phyloP scores from a whole-genome alignment of 805 yeast species.

The Torulaspora quercuum region DNA sequence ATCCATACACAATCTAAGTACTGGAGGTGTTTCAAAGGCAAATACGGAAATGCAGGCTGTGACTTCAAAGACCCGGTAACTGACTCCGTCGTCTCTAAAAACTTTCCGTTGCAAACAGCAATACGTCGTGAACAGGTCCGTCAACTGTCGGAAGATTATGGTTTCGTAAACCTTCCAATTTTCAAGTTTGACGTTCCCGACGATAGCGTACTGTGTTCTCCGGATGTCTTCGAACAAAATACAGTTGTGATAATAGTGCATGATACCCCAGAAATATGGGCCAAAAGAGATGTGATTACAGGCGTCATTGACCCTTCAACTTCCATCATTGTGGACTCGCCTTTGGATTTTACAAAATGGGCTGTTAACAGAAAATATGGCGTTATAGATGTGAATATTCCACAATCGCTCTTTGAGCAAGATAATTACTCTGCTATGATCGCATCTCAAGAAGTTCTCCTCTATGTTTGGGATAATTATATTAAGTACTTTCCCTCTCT shows the following conservation, averaged over 20 bases:
- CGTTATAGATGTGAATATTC: slow-evolving; percentile 78
- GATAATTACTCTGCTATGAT: slow-evolving; percentile 57
- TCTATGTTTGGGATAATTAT: slow-evolving; percentile 89
- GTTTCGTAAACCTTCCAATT: slow-evolving; percentile 68
- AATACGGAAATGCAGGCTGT: slow-evolving; percentile 53
- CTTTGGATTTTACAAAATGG: slow-evolving; percentile 69
- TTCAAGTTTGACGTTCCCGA: slow-evolving; percentile 37
- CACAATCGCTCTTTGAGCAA: slow-evolving; percentile 48
- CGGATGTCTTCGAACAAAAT: slow-evolving; percentile 63
- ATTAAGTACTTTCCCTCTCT: slow-evolving; percentile 66
- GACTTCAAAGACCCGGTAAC: slow-evolving; percentile 37
- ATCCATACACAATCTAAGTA: slow-evolving; percentile 73
- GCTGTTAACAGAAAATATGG: slow-evolving; percentile 59
- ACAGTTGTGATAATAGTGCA: slow-evolving; percentile 71
- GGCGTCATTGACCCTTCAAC: slow-evolving; percentile 74
- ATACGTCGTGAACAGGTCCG: slow-evolving; percentile 67
- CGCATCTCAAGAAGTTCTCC: slow-evolving; percentile 70
- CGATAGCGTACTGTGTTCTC: slow-evolving; percentile 49
- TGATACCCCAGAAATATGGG: slow-evolving; percentile 93
- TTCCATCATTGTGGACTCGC: slow-evolving; percentile 73
- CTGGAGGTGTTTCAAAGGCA: slow-evolving; percentile 73
- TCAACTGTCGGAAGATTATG: slow-evolving; percentile 50
- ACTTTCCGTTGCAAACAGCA: slow-evolving; percentile 62
- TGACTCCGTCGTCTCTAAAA: slow-evolving; percentile 37
- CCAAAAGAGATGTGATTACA: slow-evolving; percentile 69